Evolutionary conservation across 257 asterid species (phyloP).

Genomic region (Solanum gracilifrons): DNA sequence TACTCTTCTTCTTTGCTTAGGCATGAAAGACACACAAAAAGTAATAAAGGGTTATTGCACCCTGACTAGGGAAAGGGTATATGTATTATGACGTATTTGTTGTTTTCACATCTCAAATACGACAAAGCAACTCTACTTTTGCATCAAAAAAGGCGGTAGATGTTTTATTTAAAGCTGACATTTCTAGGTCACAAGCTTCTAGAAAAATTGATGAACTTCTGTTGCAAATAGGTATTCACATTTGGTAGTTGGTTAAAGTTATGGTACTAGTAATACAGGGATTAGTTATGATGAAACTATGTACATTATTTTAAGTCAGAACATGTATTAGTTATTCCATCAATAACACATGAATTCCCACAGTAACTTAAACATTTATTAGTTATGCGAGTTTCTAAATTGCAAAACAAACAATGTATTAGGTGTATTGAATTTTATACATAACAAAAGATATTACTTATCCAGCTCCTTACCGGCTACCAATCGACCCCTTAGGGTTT

Average conservation of each 20-base stretch:
- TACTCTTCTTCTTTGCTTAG: not conserved
- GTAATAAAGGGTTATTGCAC: not conserved
- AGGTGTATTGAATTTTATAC: not conserved
- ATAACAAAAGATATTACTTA: not conserved
- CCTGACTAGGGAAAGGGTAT: not conserved
- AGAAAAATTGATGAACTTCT: not conserved
- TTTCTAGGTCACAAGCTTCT: not conserved
- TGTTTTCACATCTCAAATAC: not conserved
- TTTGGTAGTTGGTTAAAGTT: not conserved
- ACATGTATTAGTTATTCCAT: not conserved
- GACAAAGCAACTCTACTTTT: not conserved
- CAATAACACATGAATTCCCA: not conserved
- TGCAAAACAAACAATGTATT: not conserved
- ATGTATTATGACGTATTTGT: not conserved
- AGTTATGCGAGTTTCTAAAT: not conserved
- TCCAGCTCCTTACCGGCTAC: not conserved
- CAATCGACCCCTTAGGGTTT: not conserved
- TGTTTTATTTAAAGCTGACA: not conserved
- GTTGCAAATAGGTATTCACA: not conserved
- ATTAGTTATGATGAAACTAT: not conserved
- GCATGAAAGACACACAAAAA: not conserved
- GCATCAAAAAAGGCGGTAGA: not conserved
- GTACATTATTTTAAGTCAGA: not conserved
- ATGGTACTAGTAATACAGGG: not conserved
- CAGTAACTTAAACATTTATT: not conserved